Conservation (phyloP, 371 early-diverging fungal genomes). For the Apophysomyces variabilis region DNA sequence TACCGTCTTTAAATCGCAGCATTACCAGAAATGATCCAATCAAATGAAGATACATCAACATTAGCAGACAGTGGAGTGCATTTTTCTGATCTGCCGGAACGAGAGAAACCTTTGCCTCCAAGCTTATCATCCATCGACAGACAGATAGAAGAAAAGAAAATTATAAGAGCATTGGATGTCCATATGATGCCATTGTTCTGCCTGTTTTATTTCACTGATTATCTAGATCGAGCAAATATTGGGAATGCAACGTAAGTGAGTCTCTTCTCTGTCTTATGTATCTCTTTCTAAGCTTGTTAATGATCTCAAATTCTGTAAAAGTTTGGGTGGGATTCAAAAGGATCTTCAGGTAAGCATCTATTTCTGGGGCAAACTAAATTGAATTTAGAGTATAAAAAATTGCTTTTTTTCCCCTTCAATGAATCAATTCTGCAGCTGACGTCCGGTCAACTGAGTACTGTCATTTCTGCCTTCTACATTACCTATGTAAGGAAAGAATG, state of each 20-base stretch:
- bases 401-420: no score
- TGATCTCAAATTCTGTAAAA: not conserved
- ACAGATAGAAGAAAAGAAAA: constrained; percentile 26
- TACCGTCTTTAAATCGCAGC: no score
- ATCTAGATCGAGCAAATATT: constrained; percentile 18
- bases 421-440: not conserved
- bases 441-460: constrained; percentile 7
- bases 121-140: not conserved
- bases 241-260: constrained; percentile 5
- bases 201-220: constrained; percentile 48
- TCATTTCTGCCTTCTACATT: constrained; percentile 14
- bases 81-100: not conserved
- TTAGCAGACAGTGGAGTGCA: not conserved
- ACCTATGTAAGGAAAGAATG: constrained; percentile 11
- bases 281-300: not conserved
- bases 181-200: constrained; percentile 51
- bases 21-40: not conserved
- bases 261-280: not conserved
- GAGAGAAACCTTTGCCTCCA: not conserved
- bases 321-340: not conserved
- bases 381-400: no score
- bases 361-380: no score
- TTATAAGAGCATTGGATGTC: constrained; percentile 36
- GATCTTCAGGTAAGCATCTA: not conserved
- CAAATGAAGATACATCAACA: not conserved